Percentiles rank a stretch among this genome's conserved stretches.
Evolutionary conservation across 2,329 filamentous ascomycete species (phyloP).

Genomic region (Raffaelea arxii): DNA sequence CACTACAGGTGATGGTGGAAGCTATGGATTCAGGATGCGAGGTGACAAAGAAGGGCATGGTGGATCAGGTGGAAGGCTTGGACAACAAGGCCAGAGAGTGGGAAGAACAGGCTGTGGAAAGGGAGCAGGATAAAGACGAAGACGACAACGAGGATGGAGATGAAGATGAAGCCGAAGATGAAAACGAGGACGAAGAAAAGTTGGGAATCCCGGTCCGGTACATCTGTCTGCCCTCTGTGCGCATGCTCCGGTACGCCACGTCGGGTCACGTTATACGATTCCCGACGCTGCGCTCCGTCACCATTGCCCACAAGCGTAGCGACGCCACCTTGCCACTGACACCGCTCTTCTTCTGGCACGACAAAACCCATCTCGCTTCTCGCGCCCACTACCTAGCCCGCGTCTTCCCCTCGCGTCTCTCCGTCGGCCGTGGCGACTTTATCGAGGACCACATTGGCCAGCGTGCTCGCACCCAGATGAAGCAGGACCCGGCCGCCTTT

Average conservation of each 20-base stretch:
- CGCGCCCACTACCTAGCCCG: slow-evolving; percentile 37
- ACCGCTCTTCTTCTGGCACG: slow-evolving; percentile 49
- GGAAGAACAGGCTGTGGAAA: too few species aligned
- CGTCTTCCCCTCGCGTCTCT: slow-evolving; percentile 39
- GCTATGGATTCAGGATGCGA: too few species aligned
- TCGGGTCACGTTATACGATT: slow-evolving; percentile 35
- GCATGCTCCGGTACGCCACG: slow-evolving; percentile 40
- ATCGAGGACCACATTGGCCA: slow-evolving; percentile 49
- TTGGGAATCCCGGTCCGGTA: slow-evolving; percentile 31
- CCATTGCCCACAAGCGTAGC: slow-evolving; percentile 28
- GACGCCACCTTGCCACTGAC: slow-evolving; percentile 36
- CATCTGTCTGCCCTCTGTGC: slow-evolving; percentile 40
- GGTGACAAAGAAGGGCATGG: too few species aligned
- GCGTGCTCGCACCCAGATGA: slow-evolving; percentile 45
- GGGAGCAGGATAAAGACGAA: neutral
- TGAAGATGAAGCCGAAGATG: neutral
- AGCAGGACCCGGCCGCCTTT: slow-evolving; percentile 37
- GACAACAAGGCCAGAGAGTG: too few species aligned
- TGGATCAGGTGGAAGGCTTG: too few species aligned
- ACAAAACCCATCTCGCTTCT: slow-evolving; percentile 44
- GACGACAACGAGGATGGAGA: neutral
- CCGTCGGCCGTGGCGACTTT: slow-evolving; percentile 41
- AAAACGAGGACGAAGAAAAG: neutral
- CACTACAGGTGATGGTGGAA: slow-evolving; percentile 30
- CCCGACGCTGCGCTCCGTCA: slow-evolving; percentile 30